phyloP scores from a whole-genome alignment of 129 eudicot species.

The Gnaphalium uliginosum region DNA sequence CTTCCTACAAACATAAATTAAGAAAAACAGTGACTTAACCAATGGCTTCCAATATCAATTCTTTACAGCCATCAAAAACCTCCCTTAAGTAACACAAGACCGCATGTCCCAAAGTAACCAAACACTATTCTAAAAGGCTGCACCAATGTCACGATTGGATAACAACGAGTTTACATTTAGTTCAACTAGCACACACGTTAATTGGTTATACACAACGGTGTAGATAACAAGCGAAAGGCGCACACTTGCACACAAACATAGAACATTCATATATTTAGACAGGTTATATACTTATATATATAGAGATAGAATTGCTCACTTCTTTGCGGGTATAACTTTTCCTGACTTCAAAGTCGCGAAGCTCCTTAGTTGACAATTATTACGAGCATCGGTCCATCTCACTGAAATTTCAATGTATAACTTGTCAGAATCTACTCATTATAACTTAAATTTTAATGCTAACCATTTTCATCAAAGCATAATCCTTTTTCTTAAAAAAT shows the following conservation, averaged over 20 bases:
- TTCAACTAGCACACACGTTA: not conserved
- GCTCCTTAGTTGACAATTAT: slow-evolving; percentile 46
- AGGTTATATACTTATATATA: no score
- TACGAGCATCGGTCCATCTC: slow-evolving; percentile 35
- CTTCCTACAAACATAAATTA: slow-evolving; percentile 52
- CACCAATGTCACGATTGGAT: not conserved
- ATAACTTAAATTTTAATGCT: slow-evolving; percentile 7
- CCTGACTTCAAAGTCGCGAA: slow-evolving; percentile 66
- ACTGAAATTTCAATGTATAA: slow-evolving; percentile 39
- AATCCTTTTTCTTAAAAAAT: not conserved
- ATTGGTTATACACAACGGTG: not conserved
- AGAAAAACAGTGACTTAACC: not conserved
- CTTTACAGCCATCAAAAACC: slow-evolving; percentile 14
- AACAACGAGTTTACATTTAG: not conserved
- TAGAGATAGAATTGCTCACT: slow-evolving; percentile 42
- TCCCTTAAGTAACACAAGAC: not conserved
- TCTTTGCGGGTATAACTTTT: slow-evolving; percentile 55
- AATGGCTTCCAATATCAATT: not conserved
- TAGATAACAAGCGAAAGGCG: not conserved
- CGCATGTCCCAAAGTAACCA: not conserved
- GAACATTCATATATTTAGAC: not conserved
- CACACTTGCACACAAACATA: slow-evolving; percentile 3
- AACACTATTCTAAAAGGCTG: slow-evolving; percentile 1
- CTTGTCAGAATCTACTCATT: slow-evolving; percentile 30
- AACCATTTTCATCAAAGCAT: slow-evolving; percentile 4